These are phyloP conservation scores for Paratrypanosoma confusum DNA, from an alignment of 208 protist species.

Conservation along the genomic window DNA sequence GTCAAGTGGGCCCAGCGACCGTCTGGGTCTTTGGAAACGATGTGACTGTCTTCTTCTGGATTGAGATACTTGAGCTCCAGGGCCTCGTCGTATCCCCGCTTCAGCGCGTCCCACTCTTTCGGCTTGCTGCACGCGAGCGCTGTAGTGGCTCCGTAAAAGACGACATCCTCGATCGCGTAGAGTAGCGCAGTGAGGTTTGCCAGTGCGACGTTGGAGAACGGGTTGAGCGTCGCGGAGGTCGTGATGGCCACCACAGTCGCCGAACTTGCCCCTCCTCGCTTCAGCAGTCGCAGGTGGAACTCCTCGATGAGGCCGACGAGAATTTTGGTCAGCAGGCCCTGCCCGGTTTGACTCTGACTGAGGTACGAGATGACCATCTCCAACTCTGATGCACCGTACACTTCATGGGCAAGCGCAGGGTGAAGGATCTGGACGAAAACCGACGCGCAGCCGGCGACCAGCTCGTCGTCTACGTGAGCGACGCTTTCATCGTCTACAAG, in stretches of 20 bases:
- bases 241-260: neutral
- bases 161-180: conserved; percentile 40
- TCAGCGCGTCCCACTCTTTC: neutral
- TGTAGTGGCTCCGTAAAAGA: conserved; percentile 46
- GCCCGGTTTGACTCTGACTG: conserved; percentile 17
- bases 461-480: neutral
- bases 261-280: no score
- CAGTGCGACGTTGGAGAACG: conserved; percentile 10
- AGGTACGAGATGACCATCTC: conserved; percentile 46
- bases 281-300: conserved; percentile 22
- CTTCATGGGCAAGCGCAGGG: conserved; percentile 43
- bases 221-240: neutral
- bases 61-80: neutral
- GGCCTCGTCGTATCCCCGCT: neutral
- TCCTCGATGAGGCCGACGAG: conserved; percentile 47
- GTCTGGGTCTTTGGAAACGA: conserved; percentile 35
- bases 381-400: conserved; percentile 59
- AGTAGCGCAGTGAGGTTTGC: conserved; percentile 47
- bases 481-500: conserved; percentile 4
- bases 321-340: conserved; percentile 32
- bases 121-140: conserved; percentile 2
- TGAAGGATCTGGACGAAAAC: conserved; percentile 50
- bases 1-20: conserved; percentile 61
- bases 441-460: conserved; percentile 20
- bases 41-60: conserved; percentile 13